Evolutionary conservation across 768 basidiomycete genomes (phyloP), one percentile per base, ranked within the genome.

Genomic region (Russula compacta): DNA sequence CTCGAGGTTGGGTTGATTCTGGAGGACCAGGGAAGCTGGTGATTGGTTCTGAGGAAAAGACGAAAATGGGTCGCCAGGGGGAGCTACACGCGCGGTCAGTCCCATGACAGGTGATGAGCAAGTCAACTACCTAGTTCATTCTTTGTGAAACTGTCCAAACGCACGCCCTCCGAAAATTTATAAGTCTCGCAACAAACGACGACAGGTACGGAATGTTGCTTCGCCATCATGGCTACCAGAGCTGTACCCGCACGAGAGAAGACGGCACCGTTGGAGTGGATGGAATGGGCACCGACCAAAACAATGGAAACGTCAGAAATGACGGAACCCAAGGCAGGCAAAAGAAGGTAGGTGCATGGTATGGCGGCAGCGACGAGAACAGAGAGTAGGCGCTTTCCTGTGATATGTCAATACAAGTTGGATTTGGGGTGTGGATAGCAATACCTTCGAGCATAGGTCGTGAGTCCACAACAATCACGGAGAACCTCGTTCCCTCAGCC

Each of bases 161-260:
- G 86, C 33, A 98, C 87, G 38, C 84, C 84, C 67, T 98, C 95
- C 17, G 90, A 89, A 69, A 95, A 98, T 73, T 99, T 99, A 77
- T 98, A 98, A 4, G 97, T 99, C 74, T 98, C 97, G 68, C 95
- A 97, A 65, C 94, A 98, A 29, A 97, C 93, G 39, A 99, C 83
- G 7, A 98, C 94, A 5, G 97, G 95, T 0, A 98, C 88, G 24
- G 85, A 86, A 68, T 87, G 82, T 50, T 84, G 83, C 72, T 91
- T 92, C 1, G 92, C 91, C 80, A 98, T 85, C 95, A 98, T 95
- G 1, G 95, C 92, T 6, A 98, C 92, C 67, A 94, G 81, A 0
- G 95, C 95, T 4, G 95, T 98, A 32, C 97, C 97, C 0, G 94
- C 92, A 53, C 97, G 82, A 11, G 93, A 90, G 71, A 89, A 95